Evolutionary conservation across 2,329 filamentous ascomycete genomes (phyloP), one percentile per base, ranked within the genome.

Genomic region (Fusarium tupiense): DNA sequence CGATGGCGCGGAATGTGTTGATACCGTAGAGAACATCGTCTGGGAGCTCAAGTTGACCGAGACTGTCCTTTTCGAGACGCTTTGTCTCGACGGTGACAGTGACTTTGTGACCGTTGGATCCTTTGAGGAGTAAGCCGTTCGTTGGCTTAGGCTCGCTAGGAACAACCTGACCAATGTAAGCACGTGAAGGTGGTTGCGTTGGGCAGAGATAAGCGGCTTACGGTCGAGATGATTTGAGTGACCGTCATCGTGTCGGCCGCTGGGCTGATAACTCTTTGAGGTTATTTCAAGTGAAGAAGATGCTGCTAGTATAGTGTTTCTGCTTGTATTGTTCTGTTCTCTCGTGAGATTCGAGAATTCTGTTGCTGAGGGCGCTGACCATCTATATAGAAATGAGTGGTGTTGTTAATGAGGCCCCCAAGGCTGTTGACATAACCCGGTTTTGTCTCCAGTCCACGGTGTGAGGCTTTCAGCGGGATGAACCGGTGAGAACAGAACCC

Each of bases 1-100:
- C 29, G 19, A 64, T 61, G 54, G 61, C 61, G 12, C 61, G 61
- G 2, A 61, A 64, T 24, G 61, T 64, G 9, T 64, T 64, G 53
- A 64, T 64, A 1, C 61, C 61, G 43, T 64, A 64, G 41, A 64
- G 61, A 13, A 49, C 61, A 14, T 24, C 35, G 2, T 11, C 16
- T 26, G 61, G 61, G 14, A 64, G 41, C 6, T 61, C 61, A 31
- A 64, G 54, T 6, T 64, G 61, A 13, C 61, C 61, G 6, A 64
- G 54, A 14, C 61, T 61, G 6, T 64, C 61, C n/a, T 47, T 64
- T 31, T 64, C 61, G 13, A 61, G 41, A 14, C 61, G 61, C 24
- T 64, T 61, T 20, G 33, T 9, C 4, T 60, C 41, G 20, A 64
- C 35, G 35, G 40, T 33, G 3, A 40, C 26, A 5, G 41, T 35